These are phyloP conservation scores for Solanum tacnaense DNA, from an alignment of 257 asterid genomes.

Conservation along the genomic window DNA sequence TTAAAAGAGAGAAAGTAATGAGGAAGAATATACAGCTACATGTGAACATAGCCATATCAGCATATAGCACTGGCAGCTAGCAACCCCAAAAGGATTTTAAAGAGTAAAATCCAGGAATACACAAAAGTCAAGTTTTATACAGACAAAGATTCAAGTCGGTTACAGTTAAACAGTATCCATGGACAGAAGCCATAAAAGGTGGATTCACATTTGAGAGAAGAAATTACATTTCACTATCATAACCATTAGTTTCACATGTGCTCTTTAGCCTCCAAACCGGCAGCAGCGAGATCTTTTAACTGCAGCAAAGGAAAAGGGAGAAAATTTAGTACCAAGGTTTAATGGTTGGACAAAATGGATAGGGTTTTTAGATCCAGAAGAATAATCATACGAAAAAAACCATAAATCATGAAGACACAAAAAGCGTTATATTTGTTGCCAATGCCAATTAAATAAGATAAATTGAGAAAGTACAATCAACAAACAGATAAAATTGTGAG, in stretches of 20 bases:
- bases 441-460: not conserved
- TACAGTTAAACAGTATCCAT: conserved; percentile 8
- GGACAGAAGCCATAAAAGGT: conserved; percentile 12
- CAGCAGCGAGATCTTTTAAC: not conserved
- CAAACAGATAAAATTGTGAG: not conserved
- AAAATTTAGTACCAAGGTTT: not conserved
- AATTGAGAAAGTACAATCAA: not conserved
- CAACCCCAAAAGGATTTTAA: not conserved
- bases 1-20: not conserved
- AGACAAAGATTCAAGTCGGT: conserved; percentile 4
- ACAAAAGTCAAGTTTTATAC: conserved; percentile 18
- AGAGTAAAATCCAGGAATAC: not conserved
- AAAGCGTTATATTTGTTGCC: not conserved
- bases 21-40: not conserved
- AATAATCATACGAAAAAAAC: not conserved
- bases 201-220: conserved; percentile 7
- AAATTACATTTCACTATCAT: conserved; percentile 1
- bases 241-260: conserved; percentile 9
- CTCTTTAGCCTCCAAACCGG: conserved; percentile 15
- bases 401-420: not conserved
- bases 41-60: not conserved
- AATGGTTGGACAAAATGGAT: not conserved
- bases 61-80: not conserved
- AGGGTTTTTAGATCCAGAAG: not conserved
- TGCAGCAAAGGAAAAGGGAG: conserved; percentile 10